A percentile compares a stretch with the other conserved stretches of the same genome.
Evolutionary conservation across 2,329 filamentous ascomycete genomes (phyloP).

Genomic region (Alternaria solani): DNA sequence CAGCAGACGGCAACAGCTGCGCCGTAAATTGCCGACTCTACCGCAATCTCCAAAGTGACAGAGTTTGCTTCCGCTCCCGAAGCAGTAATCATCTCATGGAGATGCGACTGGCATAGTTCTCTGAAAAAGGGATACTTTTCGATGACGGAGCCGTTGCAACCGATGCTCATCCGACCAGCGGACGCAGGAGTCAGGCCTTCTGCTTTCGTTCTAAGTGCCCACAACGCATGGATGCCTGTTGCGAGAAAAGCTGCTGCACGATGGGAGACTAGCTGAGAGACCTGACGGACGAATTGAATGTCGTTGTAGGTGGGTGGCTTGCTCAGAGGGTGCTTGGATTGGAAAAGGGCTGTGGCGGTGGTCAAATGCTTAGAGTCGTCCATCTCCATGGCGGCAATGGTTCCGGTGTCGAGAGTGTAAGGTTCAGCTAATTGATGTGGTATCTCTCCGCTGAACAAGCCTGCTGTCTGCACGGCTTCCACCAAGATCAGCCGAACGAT

Average conservation of each 20-base stretch:
- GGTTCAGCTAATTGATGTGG: slow-evolving; percentile 64
- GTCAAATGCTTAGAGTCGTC: slow-evolving; percentile 52
- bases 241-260: slow-evolving; percentile 70
- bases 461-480: slow-evolving; percentile 65
- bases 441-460: slow-evolving; percentile 65
- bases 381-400: slow-evolving; percentile 65
- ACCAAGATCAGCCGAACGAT: slow-evolving; percentile 68
- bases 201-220: slow-evolving; percentile 61
- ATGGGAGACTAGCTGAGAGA: slow-evolving; percentile 63
- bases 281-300: slow-evolving; percentile 62
- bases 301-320: slow-evolving; percentile 58
- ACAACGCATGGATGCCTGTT: slow-evolving; percentile 69
- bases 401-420: slow-evolving; percentile 67
- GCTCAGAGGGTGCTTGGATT: slow-evolving; percentile 60
- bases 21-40: slow-evolving; percentile 77
- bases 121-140: slow-evolving; percentile 78
- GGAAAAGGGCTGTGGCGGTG: slow-evolving; percentile 57
- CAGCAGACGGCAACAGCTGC: slow-evolving; percentile 71
- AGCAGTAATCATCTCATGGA: slow-evolving; percentile 64
- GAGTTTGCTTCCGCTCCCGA: slow-evolving; percentile 52
- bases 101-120: slow-evolving; percentile 66
- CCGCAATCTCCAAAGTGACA: slow-evolving; percentile 72
- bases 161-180: slow-evolving; percentile 60
- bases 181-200: slow-evolving; percentile 54
- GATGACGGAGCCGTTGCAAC: slow-evolving; percentile 81